A percentile compares a stretch with the other conserved stretches of the same genome.
Conservation (phyloP, 305 asterid genomes). For the Lippia alba region DNA sequence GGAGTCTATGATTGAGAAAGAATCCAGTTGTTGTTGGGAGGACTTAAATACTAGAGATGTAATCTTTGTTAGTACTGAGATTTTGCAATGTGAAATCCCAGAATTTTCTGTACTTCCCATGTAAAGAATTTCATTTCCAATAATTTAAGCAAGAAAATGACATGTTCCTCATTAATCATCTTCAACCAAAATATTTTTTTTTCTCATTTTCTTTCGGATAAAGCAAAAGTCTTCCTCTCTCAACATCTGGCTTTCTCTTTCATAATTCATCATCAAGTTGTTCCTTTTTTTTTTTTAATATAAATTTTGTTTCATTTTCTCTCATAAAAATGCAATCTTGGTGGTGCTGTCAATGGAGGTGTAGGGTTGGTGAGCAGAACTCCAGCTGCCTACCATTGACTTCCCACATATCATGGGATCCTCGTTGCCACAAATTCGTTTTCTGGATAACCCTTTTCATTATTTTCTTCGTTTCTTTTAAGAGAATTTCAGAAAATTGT, state of each 20-base stretch:
- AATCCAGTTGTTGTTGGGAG: constrained; percentile 25
- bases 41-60: constrained; percentile 2
- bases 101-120: constrained; percentile 12
- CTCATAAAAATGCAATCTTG: not conserved
- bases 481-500: constrained; percentile 25
- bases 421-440: constrained; percentile 53
- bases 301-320: too few relatives aligned
- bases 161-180: constrained; percentile 25
- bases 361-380: constrained; percentile 70
- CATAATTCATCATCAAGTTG: too few relatives aligned
- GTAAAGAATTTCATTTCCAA: not conserved
- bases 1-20: constrained; percentile 29
- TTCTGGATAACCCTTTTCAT: not conserved
- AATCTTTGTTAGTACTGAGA: constrained; percentile 13
- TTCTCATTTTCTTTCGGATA: constrained; percentile 14
- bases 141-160: constrained; percentile 25
- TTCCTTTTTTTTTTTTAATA: too few relatives aligned
- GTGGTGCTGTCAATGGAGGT: constrained; percentile 44
- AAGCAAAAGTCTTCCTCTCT: constrained; percentile 21
- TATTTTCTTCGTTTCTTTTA: constrained; percentile 36
- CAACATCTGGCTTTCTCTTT: not conserved
- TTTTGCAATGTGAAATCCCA: constrained; percentile 17
- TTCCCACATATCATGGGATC: constrained; percentile 64
- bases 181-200: constrained; percentile 2
- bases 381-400: constrained; percentile 91